Base-by-base conservation (phyloP, 2,329 filamentous ascomycete species). In the Penicillium occitanis region DNA sequence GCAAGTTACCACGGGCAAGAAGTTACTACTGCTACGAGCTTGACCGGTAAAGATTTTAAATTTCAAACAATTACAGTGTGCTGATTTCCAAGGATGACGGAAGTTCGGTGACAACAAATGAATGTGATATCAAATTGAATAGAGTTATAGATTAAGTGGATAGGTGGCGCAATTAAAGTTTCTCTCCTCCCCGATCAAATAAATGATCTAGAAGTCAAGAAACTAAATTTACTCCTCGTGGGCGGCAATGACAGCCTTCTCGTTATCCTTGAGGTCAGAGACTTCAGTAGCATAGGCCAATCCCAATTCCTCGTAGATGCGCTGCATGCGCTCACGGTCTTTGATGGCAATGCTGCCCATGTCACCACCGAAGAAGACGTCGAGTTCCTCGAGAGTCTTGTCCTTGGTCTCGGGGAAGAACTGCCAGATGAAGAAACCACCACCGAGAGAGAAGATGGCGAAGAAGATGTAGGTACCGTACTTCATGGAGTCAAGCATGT, bases 381-480 rank as follows among this genome's bases (percentile, higher is more conserved):
- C 66, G 33, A 67, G 57, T 61, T 67, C 66, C 53, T 67, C 66
- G 3, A 67, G 57, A n/a, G 66, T 65, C 61, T 65, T 65, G 53
- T 67, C 63, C 57, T 65, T 67, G 55, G 66, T 67, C 25, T 67
- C 66, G 6, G 66, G 66, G 64, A 76, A 73, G 11, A 76, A 62
- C 19, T 70, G 66, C 22, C 58, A 71, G 53, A 70, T 66, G 46
- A 70, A 72, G 22, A 67, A 58, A n/a, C 61, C 67, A 42, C 68
- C 70, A n/a, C 61, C 55, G 25, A 63, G 51, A 17, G 59, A 64
- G 55, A 70, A 70, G 11, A 66, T 65, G 22, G 73, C 74, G 66
- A 79, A 79, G 72, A 79, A 78, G 46, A 78, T 77, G 62, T 76
- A 79, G 1, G 76, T 78, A 7, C 76, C 76, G 65, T 73, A 78